Evolutionary conservation across 2,329 filamentous ascomycete genomes (phyloP).

Genomic region (Fusarium torreyae): DNA sequence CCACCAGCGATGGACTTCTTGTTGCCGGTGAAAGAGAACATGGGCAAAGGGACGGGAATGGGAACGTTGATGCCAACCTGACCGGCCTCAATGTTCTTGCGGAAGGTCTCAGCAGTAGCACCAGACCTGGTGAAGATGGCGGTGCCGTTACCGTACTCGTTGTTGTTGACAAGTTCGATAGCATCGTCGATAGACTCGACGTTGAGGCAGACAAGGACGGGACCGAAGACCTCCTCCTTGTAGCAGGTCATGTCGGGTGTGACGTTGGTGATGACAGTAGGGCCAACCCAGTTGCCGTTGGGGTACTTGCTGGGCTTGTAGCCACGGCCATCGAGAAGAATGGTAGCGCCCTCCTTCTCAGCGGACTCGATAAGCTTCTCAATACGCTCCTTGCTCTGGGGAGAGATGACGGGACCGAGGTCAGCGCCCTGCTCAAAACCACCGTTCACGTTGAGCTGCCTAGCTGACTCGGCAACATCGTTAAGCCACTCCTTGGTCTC

Average conservation of each 20-base stretch:
- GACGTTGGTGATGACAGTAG: conserved; percentile 87
- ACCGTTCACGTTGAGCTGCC: conserved; percentile 80
- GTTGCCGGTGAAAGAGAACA: conserved; percentile 82
- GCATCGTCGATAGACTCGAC: conserved; percentile 84
- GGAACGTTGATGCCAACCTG: conserved; percentile 91
- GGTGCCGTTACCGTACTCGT: conserved; percentile 89
- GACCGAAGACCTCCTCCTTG: conserved; percentile 87
- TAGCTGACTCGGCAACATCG: conserved; percentile 83
- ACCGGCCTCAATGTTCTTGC: conserved; percentile 85
- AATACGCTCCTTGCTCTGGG: conserved; percentile 84
- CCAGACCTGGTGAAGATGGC: conserved; percentile 88
- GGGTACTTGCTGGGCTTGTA: conserved; percentile 84
- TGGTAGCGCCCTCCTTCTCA: conserved; percentile 84
- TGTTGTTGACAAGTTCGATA: conserved; percentile 85
- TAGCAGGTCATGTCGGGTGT: conserved; percentile 88
- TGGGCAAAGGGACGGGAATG: conserved; percentile 79
- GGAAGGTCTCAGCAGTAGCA: conserved; percentile 82
- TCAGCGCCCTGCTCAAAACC: conserved; percentile 87
- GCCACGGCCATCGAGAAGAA: conserved; percentile 85
- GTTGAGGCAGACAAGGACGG: conserved; percentile 85
- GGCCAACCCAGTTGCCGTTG: conserved; percentile 87
- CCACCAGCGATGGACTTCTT: conserved; percentile 95
- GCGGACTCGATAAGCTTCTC: conserved; percentile 82
- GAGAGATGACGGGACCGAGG: conserved; percentile 85
- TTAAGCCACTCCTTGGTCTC: conserved; percentile 87